Evolutionary conservation across 306 rosid species (phyloP).

Genomic region (Myrica gale): DNA sequence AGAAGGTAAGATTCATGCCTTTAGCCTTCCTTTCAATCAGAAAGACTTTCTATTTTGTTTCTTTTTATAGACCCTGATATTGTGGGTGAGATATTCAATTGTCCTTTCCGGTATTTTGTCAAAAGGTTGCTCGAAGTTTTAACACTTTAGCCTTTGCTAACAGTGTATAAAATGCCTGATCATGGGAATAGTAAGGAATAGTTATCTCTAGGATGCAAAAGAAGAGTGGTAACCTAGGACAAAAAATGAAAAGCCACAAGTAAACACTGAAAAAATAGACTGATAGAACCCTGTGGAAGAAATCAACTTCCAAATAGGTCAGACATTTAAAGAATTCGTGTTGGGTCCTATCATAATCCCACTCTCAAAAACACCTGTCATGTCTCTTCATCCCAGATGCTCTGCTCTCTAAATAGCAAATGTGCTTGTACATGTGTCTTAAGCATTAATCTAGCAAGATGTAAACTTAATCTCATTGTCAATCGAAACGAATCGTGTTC

Average conservation of each 20-base stretch:
- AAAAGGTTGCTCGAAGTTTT: background rate
- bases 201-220: background rate
- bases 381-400: background rate
- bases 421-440: no score
- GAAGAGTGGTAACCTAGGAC: background rate
- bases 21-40: background rate
- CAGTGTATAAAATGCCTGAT: background rate
- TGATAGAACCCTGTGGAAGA: background rate
- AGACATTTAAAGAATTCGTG: background rate
- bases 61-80: background rate
- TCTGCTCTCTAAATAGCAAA: background rate
- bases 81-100: background rate
- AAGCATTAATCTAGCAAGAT: no score
- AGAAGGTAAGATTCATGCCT: constrained; percentile 53
- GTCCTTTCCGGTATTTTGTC: background rate
- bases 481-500: background rate
- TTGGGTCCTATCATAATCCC: background rate
- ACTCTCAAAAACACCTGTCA: background rate
- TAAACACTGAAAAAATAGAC: background rate
- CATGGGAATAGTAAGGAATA: background rate
- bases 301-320: background rate
- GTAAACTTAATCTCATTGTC: background rate
- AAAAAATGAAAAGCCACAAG: background rate
- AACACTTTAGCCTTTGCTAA: no score
- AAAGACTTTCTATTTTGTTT: background rate